Conservation (phyloP, 2,329 filamentous ascomycete genomes). For the Paracamarosporium sp. region DNA sequence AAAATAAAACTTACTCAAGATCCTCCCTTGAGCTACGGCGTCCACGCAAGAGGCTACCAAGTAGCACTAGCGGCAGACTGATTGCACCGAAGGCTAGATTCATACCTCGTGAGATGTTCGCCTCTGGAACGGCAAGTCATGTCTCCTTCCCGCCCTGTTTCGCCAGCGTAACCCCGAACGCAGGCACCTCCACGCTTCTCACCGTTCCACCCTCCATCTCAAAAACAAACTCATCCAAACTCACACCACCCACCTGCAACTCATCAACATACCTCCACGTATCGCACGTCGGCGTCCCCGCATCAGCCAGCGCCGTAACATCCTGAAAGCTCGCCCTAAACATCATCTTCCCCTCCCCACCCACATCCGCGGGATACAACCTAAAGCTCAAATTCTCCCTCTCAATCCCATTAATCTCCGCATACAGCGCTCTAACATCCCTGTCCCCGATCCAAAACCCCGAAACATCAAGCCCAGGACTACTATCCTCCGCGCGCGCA, state of each 20-base stretch:
- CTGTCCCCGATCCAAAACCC: not conserved
- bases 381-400: conserved; percentile 14
- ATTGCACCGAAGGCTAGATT: not conserved
- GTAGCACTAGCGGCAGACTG: not conserved
- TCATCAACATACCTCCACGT: conserved; percentile 14
- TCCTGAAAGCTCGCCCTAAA: conserved; percentile 15
- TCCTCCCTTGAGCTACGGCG: not conserved
- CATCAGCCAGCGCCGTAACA: conserved; percentile 7
- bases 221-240: conserved; percentile 15
- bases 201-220: conserved; percentile 6
- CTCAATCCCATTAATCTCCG: conserved; percentile 1
- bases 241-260: conserved; percentile 5
- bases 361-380: conserved; percentile 11
- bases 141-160: not conserved
- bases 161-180: not conserved
- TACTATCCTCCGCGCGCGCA: conserved; percentile 1
- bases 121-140: not conserved
- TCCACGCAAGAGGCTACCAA: not conserved
- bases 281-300: conserved; percentile 17
- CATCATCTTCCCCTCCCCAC: not conserved
- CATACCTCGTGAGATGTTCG: not conserved
- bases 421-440: conserved; percentile 10
- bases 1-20: too few relatives aligned
- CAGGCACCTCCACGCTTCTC: not conserved
- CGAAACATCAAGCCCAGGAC: conserved; percentile 6